Conservation (phyloP, 176 grass and related monocot species). For the Elymus sibiricus region DNA sequence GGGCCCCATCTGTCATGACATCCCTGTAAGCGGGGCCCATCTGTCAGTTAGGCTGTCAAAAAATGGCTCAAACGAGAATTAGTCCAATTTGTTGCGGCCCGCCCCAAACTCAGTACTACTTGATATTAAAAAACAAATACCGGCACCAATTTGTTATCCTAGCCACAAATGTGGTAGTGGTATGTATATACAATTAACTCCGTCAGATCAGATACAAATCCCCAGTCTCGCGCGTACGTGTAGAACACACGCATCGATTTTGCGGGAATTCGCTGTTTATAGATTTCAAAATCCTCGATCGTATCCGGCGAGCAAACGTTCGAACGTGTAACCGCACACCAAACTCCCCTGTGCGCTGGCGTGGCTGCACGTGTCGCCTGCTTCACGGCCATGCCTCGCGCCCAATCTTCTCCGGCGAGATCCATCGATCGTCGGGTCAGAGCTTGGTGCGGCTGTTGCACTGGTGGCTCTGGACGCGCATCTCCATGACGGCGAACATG, state of each 20-base stretch:
- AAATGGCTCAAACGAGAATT: too few relatives aligned
- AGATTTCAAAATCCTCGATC: neutral
- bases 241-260: neutral
- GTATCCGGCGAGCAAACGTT: too few relatives aligned
- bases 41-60: too few relatives aligned
- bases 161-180: too few relatives aligned
- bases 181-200: too few relatives aligned
- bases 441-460: conserved; percentile 45
- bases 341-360: neutral
- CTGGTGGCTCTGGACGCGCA: conserved; percentile 43
- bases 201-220: neutral
- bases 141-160: too few relatives aligned
- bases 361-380: neutral
- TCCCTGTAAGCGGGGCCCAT: too few relatives aligned
- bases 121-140: too few relatives aligned
- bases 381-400: neutral
- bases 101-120: too few relatives aligned
- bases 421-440: neutral
- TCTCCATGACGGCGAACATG: conserved; percentile 23
- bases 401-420: neutral
- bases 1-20: too few relatives aligned
- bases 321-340: neutral
- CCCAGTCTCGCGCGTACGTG: too few relatives aligned
- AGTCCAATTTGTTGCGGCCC: too few relatives aligned
- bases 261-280: neutral